Percentiles rank a stretch among this genome's conserved stretches.
Evolutionary conservation across 305 asterid genomes (phyloP).

Genomic region (Fraxinus platypoda): DNA sequence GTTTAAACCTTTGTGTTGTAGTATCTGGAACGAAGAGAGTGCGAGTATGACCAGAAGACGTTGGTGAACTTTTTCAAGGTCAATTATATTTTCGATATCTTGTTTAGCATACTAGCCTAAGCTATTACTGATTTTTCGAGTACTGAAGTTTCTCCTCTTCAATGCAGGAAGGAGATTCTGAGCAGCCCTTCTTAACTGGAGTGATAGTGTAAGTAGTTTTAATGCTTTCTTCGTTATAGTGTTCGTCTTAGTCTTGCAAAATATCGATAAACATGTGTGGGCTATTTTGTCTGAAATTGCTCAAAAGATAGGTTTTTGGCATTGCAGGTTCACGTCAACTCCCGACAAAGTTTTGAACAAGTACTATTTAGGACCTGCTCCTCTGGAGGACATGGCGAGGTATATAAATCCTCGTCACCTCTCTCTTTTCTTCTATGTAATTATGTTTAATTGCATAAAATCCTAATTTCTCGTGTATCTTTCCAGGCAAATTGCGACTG

Average conservation of each 20-base stretch:
- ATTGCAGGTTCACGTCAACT: slow-evolving; percentile 80
- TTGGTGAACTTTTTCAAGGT: slow-evolving; percentile 71
- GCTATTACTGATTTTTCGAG: not conserved
- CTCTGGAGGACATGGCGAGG: slow-evolving; percentile 82
- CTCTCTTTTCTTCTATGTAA: not conserved
- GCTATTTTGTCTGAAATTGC: not conserved
- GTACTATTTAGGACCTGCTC: slow-evolving; percentile 91
- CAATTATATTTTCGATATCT: slow-evolving; percentile 18
- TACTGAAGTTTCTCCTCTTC: not conserved
- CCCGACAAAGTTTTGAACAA: slow-evolving; percentile 71
- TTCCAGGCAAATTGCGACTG: slow-evolving; percentile 77
- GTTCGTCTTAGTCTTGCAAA: not conserved
- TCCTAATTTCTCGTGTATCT: not conserved
- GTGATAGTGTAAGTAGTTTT: slow-evolving; percentile 65
- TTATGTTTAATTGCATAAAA: not conserved
- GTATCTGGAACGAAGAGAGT: slow-evolving; percentile 86
- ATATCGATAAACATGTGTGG: not conserved
- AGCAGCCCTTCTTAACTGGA: slow-evolving; percentile 52
- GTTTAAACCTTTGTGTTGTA: slow-evolving; percentile 11
- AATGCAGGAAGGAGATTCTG: slow-evolving; percentile 65
- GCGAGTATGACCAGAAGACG: slow-evolving; percentile 81
- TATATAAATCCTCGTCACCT: not conserved
- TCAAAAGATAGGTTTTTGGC: not conserved
- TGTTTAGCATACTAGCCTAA: not conserved
- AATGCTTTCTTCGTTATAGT: not conserved